Conservation (phyloP, 352 stramenopile species). For the Salisapilia sapeloensis region DNA sequence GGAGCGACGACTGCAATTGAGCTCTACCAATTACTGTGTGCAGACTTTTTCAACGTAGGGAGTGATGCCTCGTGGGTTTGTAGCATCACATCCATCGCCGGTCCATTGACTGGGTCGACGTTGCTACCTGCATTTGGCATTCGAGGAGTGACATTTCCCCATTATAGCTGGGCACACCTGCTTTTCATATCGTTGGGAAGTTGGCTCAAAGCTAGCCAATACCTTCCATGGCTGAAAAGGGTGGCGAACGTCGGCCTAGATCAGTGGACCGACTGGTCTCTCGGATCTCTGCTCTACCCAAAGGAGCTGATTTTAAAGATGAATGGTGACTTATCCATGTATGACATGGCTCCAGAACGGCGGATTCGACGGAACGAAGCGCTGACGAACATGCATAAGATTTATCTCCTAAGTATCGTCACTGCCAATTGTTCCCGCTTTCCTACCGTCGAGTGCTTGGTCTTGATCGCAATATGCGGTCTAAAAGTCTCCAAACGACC, state of each 20-base stretch:
- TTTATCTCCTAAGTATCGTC: constrained; percentile 51
- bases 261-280: constrained; percentile 31
- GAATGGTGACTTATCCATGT: constrained; percentile 34
- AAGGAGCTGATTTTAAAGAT: too few relatives aligned
- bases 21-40: constrained; percentile 45
- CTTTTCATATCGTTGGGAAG: constrained; percentile 14
- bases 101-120: constrained; percentile 36
- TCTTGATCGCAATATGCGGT: too few relatives aligned
- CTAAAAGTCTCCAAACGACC: too few relatives aligned
- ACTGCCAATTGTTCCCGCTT: constrained; percentile 18
- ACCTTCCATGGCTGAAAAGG: constrained; percentile 18
- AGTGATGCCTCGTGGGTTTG: constrained; percentile 30
- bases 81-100: constrained; percentile 41
- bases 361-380: constrained; percentile 1
- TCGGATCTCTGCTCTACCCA: too few relatives aligned
- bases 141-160: constrained; percentile 12
- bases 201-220: constrained; percentile 20
- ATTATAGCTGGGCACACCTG: constrained; percentile 14
- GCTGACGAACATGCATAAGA: constrained; percentile 6
- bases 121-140: constrained; percentile 31
- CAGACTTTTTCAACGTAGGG: constrained; percentile 34
- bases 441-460: too few relatives aligned
- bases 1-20: constrained; percentile 47
- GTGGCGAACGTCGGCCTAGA: constrained; percentile 32
- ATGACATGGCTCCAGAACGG: constrained; percentile 21